phyloP scores from a whole-genome alignment of 768 basidiomycete species.

The Auricularia cornea region DNA sequence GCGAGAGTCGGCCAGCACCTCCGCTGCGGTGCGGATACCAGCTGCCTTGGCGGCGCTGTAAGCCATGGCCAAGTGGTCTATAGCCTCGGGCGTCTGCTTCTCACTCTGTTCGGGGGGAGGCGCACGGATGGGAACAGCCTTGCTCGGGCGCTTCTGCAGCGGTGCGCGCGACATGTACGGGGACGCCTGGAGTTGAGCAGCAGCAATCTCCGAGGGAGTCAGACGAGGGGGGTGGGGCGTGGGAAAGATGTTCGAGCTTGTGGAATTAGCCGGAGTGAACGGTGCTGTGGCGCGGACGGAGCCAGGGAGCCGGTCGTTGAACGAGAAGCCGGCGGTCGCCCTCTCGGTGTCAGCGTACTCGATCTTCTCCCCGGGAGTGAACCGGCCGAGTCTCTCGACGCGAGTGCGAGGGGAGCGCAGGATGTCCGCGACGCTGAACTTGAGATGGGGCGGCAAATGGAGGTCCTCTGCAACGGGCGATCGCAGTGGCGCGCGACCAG shows the following conservation, averaged over 20 bases:
- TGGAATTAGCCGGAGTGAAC: neutral
- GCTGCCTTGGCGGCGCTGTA: too few species aligned
- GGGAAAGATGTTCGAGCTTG: neutral
- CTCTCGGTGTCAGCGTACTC: too few species aligned
- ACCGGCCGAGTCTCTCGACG: neutral
- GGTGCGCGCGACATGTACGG: neutral
- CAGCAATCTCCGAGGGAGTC: neutral
- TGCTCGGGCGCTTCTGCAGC: neutral
- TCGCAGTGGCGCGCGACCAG: neutral
- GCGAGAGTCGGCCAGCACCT: too few species aligned
- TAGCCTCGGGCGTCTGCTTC: neutral
- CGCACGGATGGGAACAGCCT: neutral
- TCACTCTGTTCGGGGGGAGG: neutral
- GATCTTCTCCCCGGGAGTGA: neutral
- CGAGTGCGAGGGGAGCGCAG: neutral
- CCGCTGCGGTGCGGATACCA: too few species aligned
- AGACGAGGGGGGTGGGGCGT: neutral
- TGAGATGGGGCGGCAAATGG: neutral
- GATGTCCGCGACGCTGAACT: neutral
- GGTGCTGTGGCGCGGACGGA: neutral
- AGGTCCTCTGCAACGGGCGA: neutral
- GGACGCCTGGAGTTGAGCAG: neutral
- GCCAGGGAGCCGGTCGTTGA: neutral
- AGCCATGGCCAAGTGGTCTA: too few species aligned
- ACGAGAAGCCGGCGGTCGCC: too few species aligned